Conservation (phyloP, 1,284 basidiomycete genomes). For the Quambalaria eucalypti region DNA sequence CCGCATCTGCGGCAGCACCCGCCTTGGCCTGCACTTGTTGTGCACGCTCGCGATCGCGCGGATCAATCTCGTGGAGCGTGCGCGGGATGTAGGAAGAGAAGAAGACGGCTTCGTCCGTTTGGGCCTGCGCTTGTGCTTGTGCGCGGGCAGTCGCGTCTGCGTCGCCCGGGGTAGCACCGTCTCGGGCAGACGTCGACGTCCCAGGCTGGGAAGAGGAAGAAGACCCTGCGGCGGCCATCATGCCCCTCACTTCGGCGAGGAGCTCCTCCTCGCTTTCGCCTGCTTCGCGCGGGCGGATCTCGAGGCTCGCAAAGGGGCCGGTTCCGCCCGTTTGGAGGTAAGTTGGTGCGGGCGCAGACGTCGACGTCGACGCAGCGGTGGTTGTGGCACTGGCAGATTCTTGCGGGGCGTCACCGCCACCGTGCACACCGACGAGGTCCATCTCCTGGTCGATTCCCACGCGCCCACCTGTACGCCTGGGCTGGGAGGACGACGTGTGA, state of each 20-base stretch:
- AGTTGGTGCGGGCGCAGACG: not conserved
- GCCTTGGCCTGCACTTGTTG: constrained; percentile 11
- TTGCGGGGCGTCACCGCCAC: not conserved
- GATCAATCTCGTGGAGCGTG: constrained; percentile 42
- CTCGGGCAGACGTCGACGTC: not conserved
- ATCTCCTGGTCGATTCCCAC: constrained; percentile 25
- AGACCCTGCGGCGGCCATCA: constrained; percentile 11
- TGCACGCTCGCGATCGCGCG: constrained; percentile 27
- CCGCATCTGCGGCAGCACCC: constrained; percentile 11
- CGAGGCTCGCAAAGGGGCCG: constrained; percentile 9
- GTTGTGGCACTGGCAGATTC: no score
- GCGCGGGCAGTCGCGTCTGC: not conserved
- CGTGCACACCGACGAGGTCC: not conserved
- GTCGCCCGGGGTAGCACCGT: not conserved
- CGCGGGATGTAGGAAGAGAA: constrained; percentile 38
- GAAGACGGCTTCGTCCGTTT: constrained; percentile 39
- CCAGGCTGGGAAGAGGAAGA: not conserved
- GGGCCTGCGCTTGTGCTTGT: not conserved
- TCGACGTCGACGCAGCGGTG: not conserved
- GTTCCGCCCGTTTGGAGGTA: constrained; percentile 3
- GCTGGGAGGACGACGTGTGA: not conserved
- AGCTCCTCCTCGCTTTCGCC: constrained; percentile 30
- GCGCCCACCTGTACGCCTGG: constrained; percentile 23
- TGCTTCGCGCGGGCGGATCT: not conserved
- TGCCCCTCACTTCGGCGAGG: constrained; percentile 15